phyloP scores from a whole-genome alignment of 2,329 filamentous ascomycete genomes.

The Nannizziopsis arthrosporioides region DNA sequence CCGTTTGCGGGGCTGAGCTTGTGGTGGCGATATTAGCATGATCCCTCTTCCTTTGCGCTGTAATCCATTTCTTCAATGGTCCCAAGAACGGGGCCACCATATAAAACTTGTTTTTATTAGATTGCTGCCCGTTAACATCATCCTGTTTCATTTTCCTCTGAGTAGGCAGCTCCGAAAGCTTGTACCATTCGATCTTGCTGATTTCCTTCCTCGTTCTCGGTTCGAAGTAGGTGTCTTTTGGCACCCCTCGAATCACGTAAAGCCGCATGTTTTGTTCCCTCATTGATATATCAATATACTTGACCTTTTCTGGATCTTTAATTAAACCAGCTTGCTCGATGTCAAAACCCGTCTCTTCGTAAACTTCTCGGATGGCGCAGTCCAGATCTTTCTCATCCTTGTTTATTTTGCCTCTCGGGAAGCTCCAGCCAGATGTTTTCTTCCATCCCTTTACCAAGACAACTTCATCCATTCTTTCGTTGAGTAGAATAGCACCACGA shows the following conservation, averaged over 20 bases:
- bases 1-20: conserved; percentile 38
- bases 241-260: conserved; percentile 82
- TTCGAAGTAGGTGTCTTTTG: conserved; percentile 76
- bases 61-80: conserved; percentile 79
- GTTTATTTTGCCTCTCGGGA: conserved; percentile 94
- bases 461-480: conserved; percentile 84
- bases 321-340: conserved; percentile 65
- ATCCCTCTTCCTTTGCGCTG: conserved; percentile 68
- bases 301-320: conserved; percentile 57
- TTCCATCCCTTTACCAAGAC: conserved; percentile 97
- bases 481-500: conserved; percentile 83
- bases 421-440: conserved; percentile 91
- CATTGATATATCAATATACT: conserved; percentile 81
- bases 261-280: conserved; percentile 84
- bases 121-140: conserved; percentile 21
- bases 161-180: conserved; percentile 73
- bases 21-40: conserved; percentile 23
- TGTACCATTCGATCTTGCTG: conserved; percentile 93
- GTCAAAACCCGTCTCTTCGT: conserved; percentile 91
- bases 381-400: conserved; percentile 90
- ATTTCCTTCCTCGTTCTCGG: conserved; percentile 93
- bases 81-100: conserved; percentile 92
- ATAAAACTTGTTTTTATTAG: conserved; percentile 70
- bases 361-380: conserved; percentile 87
- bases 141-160: conserved; percentile 62